Evolutionary conservation across 805 yeast species (phyloP).

Genomic region (Wickerhamiella australiensis): DNA sequence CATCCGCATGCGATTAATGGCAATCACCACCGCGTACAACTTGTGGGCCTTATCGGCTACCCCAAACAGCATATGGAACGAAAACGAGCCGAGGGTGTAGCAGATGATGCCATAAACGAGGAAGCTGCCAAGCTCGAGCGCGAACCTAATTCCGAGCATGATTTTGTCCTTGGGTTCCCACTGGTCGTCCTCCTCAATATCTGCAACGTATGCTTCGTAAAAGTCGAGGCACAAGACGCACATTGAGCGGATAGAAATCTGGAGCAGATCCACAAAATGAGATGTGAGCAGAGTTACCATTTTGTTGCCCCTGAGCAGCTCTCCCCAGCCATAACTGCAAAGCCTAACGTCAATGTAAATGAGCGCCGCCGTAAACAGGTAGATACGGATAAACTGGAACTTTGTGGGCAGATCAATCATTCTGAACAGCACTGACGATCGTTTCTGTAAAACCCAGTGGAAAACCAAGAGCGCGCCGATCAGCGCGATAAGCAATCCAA

Average conservation of each 20-base stretch:
- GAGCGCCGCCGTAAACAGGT: constrained; percentile 36
- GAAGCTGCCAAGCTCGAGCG: not conserved
- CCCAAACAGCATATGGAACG: constrained; percentile 19
- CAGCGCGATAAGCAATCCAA: constrained; percentile 26
- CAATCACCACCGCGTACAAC: constrained; percentile 21
- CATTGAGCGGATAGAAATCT: constrained; percentile 28
- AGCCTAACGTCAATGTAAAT: constrained; percentile 40
- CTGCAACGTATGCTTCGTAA: constrained; percentile 4
- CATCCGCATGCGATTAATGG: constrained; percentile 23
- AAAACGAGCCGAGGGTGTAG: not conserved
- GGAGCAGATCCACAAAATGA: constrained; percentile 6
- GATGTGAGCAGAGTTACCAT: not conserved
- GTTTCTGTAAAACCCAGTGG: constrained; percentile 59
- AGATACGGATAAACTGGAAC: constrained; percentile 32
- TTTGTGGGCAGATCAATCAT: constrained; percentile 28
- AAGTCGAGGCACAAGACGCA: constrained; percentile 33
- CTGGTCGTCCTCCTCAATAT: constrained; percentile 32
- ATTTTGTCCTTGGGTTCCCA: constrained; percentile 59
- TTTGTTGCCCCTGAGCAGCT: constrained; percentile 3
- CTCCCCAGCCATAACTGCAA: not conserved
- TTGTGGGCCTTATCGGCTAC: not conserved
- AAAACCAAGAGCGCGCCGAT: constrained; percentile 41
- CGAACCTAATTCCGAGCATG: constrained; percentile 46
- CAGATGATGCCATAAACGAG: not conserved
- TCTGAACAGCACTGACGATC: constrained; percentile 41